Conservation (phyloP, 1,284 basidiomycete genomes). For the Cutaneotrichosporon sp. region DNA sequence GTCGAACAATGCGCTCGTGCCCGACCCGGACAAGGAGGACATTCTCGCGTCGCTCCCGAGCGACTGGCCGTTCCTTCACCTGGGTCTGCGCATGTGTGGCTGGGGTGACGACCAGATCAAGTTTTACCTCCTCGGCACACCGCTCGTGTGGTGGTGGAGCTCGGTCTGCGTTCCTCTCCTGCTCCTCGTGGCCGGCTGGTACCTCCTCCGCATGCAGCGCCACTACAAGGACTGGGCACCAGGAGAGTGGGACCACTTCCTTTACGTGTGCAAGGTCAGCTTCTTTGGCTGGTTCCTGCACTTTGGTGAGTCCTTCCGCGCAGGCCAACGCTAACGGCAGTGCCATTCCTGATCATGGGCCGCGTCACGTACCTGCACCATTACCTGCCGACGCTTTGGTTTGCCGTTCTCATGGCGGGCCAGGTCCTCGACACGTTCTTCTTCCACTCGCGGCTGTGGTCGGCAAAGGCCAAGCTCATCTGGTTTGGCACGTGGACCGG, state of each 20-base stretch:
- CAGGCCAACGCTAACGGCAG: conserved; percentile 47
- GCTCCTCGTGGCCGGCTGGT: conserved; percentile 58
- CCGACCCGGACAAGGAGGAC: conserved; percentile 96
- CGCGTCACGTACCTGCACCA: conserved; percentile 56
- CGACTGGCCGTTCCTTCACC: conserved; percentile 88
- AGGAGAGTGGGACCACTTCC: conserved; percentile 91
- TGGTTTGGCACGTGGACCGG: conserved; percentile 61
- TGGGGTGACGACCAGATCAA: conserved; percentile 86
- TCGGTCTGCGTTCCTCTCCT: conserved; percentile 62
- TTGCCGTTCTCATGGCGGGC: conserved; percentile 84
- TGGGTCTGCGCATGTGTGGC: conserved; percentile 92
- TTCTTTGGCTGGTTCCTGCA: conserved; percentile 90
- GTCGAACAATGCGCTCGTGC: conserved; percentile 94
- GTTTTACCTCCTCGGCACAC: conserved; percentile 90
- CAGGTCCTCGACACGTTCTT: conserved; percentile 89
- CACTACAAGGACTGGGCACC: conserved; percentile 85
- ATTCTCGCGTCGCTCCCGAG: conserved; percentile 85
- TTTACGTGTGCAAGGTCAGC: conserved; percentile 87
- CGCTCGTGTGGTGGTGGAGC: conserved; percentile 86
- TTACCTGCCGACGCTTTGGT: conserved; percentile 85
- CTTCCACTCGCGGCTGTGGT: conserved; percentile 64
- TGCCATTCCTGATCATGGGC: conserved; percentile 94
- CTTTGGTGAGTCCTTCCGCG: conserved; percentile 57
- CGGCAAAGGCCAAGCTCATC: conserved; percentile 61
- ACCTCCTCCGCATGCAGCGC: conserved; percentile 77